Base-by-base conservation (phyloP, 768 basidiomycete species). In the Rossbeevera mucosa region DNA sequence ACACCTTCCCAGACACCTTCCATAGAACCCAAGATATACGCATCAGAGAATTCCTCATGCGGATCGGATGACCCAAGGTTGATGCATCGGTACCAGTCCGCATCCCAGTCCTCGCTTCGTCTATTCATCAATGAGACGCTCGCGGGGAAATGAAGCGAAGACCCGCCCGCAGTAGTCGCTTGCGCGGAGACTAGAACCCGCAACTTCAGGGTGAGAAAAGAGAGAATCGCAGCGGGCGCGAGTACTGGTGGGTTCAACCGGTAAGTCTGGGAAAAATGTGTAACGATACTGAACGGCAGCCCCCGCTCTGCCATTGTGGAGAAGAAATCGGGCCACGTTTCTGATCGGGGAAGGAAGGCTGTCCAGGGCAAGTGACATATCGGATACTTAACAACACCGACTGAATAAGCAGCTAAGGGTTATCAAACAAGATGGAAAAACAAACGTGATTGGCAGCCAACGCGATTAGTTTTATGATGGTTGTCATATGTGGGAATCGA, bases 1-100 rank as follows among this genome's bases (percentile, higher is more conserved):
- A 81, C 65, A 2, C 88, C 88, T 65, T 91, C 89, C 88, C 88
- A 91, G 13, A 83, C 71, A 6, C 88, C 89, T 54, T 89, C 85
- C 30, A 88, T 67, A 52, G 84, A 87, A 44, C 88, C 86, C 4
- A 83, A 80, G 25, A 67, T 72, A 60, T 85, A 87, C 16, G 77
- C 74, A 12, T 73, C 72, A 5, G 76, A 71, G 21, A 77, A 59
- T 9, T 65, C 49, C n/a, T 62, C 66, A 48, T 63, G 61, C 26
- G 65, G 66, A 43, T 72, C 64, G 5, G 59, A 55, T 40, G 63
- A 56, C 36, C 71, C 71, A 7, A 75, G 56, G 51, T 63, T 73
- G 42, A 77, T 60, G 61, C 80, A 81, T 38, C 84, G 75, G 22
- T 76, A 75, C 84, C 88, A 89, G 59, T 88, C 86, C 36, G 76